A percentile compares a stretch with the other conserved stretches of the same genome.
These are phyloP conservation scores for Neonectria hederae DNA, from an alignment of 2,329 filamentous ascomycete genomes.

Conservation along the genomic window DNA sequence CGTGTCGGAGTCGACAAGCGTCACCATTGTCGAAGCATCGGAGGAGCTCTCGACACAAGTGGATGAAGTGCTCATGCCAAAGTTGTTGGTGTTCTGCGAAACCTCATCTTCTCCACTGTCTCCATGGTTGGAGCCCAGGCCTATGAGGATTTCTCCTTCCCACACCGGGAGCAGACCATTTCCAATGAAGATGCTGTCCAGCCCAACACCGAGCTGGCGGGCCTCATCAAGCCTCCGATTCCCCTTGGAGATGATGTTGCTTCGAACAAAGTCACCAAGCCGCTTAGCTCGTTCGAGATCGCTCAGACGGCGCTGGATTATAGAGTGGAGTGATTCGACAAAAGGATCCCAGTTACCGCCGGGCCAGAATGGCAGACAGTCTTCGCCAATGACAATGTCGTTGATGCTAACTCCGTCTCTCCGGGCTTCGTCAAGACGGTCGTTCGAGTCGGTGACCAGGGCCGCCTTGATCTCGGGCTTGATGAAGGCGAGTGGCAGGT, in stretches of 20 bases:
- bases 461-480: constrained; percentile 31
- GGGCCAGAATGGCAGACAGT: constrained; percentile 46
- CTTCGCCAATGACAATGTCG: constrained; percentile 38
- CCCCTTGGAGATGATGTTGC: constrained; percentile 39
- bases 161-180: constrained; percentile 44
- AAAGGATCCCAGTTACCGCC: constrained; percentile 38
- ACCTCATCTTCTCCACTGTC: neutral
- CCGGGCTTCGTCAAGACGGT: constrained; percentile 36
- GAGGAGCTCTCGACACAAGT: neutral
- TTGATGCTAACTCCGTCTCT: constrained; percentile 20
- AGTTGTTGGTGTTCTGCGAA: neutral
- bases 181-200: constrained; percentile 40
- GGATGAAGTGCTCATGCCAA: neutral
- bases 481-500: constrained; percentile 37
- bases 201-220: constrained; percentile 26
- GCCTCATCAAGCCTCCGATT: constrained; percentile 42
- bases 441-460: constrained; percentile 36
- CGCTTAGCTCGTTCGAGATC: constrained; percentile 28
- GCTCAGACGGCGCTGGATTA: constrained; percentile 39
- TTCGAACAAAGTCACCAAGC: constrained; percentile 32
- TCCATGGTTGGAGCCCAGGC: constrained; percentile 4
- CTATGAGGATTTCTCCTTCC: constrained; percentile 20
- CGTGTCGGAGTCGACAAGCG: neutral
- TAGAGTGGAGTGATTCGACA: constrained; percentile 35
- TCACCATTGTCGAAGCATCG: neutral